Percentiles rank a stretch among this genome's conserved stretches.
These are phyloP conservation scores for Diaporthe batatas DNA, from an alignment of 2,329 filamentous ascomycete genomes.

Conservation along the genomic window DNA sequence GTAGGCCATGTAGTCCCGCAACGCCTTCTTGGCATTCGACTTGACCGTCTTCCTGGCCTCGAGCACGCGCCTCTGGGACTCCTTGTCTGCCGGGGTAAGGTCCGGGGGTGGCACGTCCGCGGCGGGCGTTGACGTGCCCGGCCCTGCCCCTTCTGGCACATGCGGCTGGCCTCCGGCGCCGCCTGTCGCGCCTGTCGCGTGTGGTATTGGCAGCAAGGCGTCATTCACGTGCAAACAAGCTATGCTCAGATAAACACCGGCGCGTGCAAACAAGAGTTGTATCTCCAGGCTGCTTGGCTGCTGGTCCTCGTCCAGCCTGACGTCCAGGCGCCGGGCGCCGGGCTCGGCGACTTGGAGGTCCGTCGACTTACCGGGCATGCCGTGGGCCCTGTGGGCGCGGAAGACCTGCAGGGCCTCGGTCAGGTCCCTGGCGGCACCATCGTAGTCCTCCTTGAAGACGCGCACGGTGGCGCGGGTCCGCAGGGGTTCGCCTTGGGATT, in stretches of 20 bases:
- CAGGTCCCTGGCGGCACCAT: conserved; percentile 78
- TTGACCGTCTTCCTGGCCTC: conserved; percentile 79
- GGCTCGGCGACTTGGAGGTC: conserved; percentile 59
- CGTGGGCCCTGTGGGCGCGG: conserved; percentile 66
- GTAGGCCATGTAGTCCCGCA: conserved; percentile 81
- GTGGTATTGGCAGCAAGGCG: conserved; percentile 52
- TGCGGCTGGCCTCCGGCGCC: neutral
- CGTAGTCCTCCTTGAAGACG: conserved; percentile 80
- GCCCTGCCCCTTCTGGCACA: conserved; percentile 11
- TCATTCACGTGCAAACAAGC: conserved; percentile 75
- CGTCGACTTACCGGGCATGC: conserved; percentile 60
- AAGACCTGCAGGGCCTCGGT: conserved; percentile 73
- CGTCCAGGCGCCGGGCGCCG: conserved; percentile 50
- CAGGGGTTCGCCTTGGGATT: conserved; percentile 74
- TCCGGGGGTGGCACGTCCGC: conserved; percentile 48
- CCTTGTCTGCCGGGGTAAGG: conserved; percentile 59
- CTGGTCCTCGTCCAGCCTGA: conserved; percentile 58
- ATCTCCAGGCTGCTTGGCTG: conserved; percentile 82
- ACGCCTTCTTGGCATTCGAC: conserved; percentile 79
- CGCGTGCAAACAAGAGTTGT: conserved; percentile 83
- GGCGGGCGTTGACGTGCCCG: conserved; percentile 41
- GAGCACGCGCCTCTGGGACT: conserved; percentile 60
- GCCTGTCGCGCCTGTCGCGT: conserved; percentile 41
- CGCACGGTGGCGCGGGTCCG: conserved; percentile 81
- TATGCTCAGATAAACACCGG: conserved; percentile 77